phyloP scores from a whole-genome alignment of 148 eudicot genomes.

The Heliamphora exappendiculata region DNA sequence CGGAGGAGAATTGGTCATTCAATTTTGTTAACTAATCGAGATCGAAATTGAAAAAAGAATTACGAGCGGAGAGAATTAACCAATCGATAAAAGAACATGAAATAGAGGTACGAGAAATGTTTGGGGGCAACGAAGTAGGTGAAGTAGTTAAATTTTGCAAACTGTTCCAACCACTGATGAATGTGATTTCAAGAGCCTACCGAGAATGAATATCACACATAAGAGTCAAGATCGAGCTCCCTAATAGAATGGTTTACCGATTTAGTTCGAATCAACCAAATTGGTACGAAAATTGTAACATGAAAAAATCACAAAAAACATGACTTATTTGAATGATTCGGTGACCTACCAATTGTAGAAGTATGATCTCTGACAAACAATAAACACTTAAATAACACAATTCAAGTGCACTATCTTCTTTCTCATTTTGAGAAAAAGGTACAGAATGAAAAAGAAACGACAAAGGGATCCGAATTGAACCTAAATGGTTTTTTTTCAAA shows the following conservation, averaged over 20 bases:
- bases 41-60: too few species aligned
- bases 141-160: background rate
- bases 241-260: too few species aligned
- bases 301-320: background rate
- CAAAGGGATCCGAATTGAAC: too few species aligned
- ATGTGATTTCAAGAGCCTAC: background rate
- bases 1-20: too few species aligned
- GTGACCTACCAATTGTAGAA: background rate
- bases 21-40: too few species aligned
- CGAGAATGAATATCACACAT: too few species aligned
- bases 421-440: conserved; percentile 6
- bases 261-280: too few species aligned
- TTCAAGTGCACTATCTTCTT: background rate
- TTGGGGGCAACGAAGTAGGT: background rate
- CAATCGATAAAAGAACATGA: too few species aligned
- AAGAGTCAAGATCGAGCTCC: background rate
- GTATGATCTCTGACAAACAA: background rate
- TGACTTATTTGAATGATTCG: background rate
- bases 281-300: too few species aligned
- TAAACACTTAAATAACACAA: conserved; percentile 8
- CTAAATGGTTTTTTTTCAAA: too few species aligned
- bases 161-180: background rate
- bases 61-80: too few species aligned
- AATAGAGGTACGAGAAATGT: too few species aligned
- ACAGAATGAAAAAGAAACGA: background rate